Base-by-base conservation (phyloP, 2,329 filamentous ascomycete genomes). In the Diplodia intermedia region DNA sequence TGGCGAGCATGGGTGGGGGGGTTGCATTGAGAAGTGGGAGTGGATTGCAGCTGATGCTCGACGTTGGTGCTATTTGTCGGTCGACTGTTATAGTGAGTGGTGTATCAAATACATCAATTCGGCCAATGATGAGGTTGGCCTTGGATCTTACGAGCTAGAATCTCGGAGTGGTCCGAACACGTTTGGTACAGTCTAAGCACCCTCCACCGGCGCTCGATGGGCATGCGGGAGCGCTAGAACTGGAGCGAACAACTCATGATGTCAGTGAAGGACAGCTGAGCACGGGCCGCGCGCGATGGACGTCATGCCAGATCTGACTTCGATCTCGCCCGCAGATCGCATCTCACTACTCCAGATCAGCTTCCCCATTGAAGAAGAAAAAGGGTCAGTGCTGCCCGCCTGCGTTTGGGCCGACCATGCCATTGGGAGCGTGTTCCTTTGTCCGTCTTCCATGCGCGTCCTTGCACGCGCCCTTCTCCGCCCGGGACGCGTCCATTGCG, bases 271-370 rank as follows among this genome's bases (percentile, higher is more conserved):
- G 8, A 53, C 40, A 18, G 12, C 3, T 31, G 8, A n/a, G 62
- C 50, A 54, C 62, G 62, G 62, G 14, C 62, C 62, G 20, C n/a
- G 11, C 31, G 33, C 40, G 47, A 52, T 60, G n/a, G n/a, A 67
- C 65, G 65, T 61, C 65, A 67, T 61, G 15, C 18, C 18, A 56
- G 49, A 31, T 54, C 47, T 23, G 26, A 20, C 33, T 61, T 68
- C 66, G 66, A 68, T 68, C 55, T 62, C 49, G 33, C 20, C 33
- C 56, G 49, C 56, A 40, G 65, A 67, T 67, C 65, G 65, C 55
- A 52, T 50, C 36, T 57, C 43, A 49, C 47, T 23, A 43, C 49
- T n/a, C 50, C 49, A 29, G 47, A 68, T 62, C 66, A 55, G 50
- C 33, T 11, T 29, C 43, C 20, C 20, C 20, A 12, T 29, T 38